phyloP scores from a whole-genome alignment of 495 filamentous ascomycete species.

The Talaromyces trachyspermus region DNA sequence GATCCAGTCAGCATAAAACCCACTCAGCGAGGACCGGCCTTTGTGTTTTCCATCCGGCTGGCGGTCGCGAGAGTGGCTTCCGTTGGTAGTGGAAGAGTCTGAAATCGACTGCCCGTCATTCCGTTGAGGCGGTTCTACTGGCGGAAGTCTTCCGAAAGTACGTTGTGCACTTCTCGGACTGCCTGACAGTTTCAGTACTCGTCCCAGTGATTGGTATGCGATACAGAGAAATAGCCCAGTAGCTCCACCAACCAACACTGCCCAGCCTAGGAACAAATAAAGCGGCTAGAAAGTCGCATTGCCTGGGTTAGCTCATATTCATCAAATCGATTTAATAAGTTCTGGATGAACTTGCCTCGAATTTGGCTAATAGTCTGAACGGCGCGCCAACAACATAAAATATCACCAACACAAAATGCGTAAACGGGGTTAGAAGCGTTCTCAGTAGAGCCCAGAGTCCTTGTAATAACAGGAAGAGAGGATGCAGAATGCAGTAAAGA shows the following conservation, averaged over 20 bases:
- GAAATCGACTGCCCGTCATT: slow-evolving; percentile 7
- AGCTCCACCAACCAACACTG: slow-evolving; percentile 48
- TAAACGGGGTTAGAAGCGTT: slow-evolving; percentile 35
- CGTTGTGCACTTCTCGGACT: background rate
- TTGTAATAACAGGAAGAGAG: slow-evolving; percentile 25
- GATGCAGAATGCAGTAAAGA: slow-evolving; percentile 29
- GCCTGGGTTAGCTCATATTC: slow-evolving; percentile 7
- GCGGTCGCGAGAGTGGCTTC: slow-evolving; percentile 8
- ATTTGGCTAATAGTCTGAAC: slow-evolving; percentile 42
- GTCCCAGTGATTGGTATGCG: slow-evolving; percentile 11
- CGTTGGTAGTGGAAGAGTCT: background rate
- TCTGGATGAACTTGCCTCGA: slow-evolving; percentile 51
- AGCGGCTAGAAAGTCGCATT: slow-evolving; percentile 42
- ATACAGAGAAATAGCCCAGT: slow-evolving; percentile 44
- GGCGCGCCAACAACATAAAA: slow-evolving; percentile 31
- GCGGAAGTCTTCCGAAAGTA: slow-evolving; percentile 3
- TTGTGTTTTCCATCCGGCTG: slow-evolving; percentile 16
- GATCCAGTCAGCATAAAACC: slow-evolving; percentile 29
- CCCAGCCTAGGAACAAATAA: slow-evolving; percentile 57
- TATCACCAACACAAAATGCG: slow-evolving; percentile 32
- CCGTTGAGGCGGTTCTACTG: background rate
- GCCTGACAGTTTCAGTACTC: slow-evolving; percentile 3
- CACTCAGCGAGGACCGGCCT: slow-evolving; percentile 11
- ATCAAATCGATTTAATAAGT: no score
- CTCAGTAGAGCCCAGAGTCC: slow-evolving; percentile 17